A percentile compares a stretch with the other conserved stretches of the same genome.
Evolutionary conservation across 495 filamentous ascomycete genomes (phyloP).

Genomic region (Diplogelasinospora grovesii): DNA sequence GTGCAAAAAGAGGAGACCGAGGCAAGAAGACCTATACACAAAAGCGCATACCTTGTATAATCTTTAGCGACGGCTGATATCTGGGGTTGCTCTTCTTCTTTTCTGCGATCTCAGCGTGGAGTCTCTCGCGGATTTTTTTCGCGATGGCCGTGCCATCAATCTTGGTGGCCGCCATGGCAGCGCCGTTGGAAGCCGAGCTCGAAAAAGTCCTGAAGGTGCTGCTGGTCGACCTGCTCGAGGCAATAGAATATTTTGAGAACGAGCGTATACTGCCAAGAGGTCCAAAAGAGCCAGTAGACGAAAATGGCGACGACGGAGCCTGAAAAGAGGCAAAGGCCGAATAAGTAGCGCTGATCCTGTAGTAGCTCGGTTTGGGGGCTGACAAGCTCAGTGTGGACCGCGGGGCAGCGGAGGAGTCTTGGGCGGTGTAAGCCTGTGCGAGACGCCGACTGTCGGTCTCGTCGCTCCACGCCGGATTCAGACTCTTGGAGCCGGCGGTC

Average conservation of each 20-base stretch:
- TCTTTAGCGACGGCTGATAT: conserved; percentile 82
- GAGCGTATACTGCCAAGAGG: neutral
- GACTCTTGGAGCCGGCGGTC: too few species aligned
- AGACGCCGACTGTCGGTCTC: neutral
- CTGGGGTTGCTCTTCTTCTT: conserved; percentile 75
- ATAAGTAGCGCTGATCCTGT: too few species aligned
- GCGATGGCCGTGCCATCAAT: conserved; percentile 96
- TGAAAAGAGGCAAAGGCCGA: too few species aligned
- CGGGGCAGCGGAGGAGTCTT: neutral
- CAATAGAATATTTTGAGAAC: conserved; percentile 1
- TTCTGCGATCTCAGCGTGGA: conserved; percentile 72
- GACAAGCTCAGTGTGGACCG: neutral
- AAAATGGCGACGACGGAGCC: too few species aligned
- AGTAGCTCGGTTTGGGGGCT: too few species aligned
- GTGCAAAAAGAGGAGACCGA: neutral
- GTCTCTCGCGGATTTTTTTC: conserved; percentile 71
- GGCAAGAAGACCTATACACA: too few species aligned
- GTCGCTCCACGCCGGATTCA: too few species aligned
- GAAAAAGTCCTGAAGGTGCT: conserved; percentile 22
- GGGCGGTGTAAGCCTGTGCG: neutral
- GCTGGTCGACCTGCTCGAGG: conserved; percentile 5
- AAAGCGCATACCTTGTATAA: conserved; percentile 76
- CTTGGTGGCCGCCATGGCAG: conserved; percentile 75
- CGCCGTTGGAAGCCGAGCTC: conserved; percentile 32
- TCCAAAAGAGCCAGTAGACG: neutral